phyloP scores from a whole-genome alignment of 495 filamentous ascomycete species.

The Podospora fimiseda region DNA sequence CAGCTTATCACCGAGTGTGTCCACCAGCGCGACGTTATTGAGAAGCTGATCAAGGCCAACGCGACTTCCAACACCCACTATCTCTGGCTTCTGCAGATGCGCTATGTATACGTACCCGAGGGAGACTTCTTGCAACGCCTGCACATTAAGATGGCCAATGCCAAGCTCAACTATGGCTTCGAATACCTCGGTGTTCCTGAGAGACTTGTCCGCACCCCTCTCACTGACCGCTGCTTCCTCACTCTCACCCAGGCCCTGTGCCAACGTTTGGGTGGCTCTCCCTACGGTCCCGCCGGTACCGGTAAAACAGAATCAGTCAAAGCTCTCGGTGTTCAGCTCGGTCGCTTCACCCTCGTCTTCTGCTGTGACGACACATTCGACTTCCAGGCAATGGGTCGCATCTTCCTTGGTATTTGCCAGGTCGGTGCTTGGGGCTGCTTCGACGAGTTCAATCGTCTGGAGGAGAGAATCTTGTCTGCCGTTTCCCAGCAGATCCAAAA shows the following conservation, averaged over 20 bases:
- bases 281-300: constrained; percentile 97
- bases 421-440: constrained; percentile 99
- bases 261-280: constrained; percentile 91
- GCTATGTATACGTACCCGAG: constrained; percentile 80
- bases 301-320: constrained; percentile 99
- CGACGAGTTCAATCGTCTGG: constrained; percentile 97
- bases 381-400: constrained; percentile 98
- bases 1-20: constrained; percentile 98
- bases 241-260: constrained; percentile 93
- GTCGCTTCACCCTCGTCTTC: constrained; percentile 95
- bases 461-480: constrained; percentile 93
- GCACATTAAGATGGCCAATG: constrained; percentile 94
- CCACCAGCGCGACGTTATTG: constrained; percentile 87
- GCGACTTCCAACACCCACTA: constrained; percentile 78
- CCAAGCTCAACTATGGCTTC: constrained; percentile 90
- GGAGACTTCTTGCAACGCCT: constrained; percentile 77
- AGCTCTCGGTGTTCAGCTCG: constrained; percentile 90
- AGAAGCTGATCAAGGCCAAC: constrained; percentile 67
- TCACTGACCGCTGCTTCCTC: constrained; percentile 96
- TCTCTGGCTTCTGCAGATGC: constrained; percentile 95
- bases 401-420: constrained; percentile 98
- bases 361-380: constrained; percentile 99
- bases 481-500: constrained; percentile 99
- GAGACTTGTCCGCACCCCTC: constrained; percentile 86
- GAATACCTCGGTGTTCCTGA: constrained; percentile 97